A percentile compares a stretch with the other conserved stretches of the same genome.
Conservation (phyloP, 1,284 basidiomycete species). For the Tilletiaria anomala region DNA sequence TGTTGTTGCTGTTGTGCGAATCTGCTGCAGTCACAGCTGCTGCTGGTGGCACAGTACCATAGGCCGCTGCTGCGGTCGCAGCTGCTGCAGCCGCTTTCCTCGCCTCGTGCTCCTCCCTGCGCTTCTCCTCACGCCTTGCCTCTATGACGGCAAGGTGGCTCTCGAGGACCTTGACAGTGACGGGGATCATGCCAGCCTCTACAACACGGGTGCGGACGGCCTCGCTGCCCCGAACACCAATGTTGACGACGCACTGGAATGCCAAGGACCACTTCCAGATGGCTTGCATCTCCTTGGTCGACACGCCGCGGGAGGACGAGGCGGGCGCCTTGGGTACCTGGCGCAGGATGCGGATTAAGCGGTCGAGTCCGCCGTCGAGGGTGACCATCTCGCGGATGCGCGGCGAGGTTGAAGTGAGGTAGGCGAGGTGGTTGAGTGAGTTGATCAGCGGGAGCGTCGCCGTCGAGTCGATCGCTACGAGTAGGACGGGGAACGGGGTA, state of each 20-base stretch:
- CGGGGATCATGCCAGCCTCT: conserved; percentile 84
- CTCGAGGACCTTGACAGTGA: conserved; percentile 85
- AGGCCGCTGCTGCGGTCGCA: neutral
- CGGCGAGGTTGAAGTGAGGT: conserved; percentile 91
- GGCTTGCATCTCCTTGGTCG: conserved; percentile 32
- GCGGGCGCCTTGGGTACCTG: conserved; percentile 14
- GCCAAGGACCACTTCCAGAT: conserved; percentile 46
- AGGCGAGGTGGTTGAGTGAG: conserved; percentile 88
- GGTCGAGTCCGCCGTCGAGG: conserved; percentile 88
- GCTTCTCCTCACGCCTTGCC: too few species aligned
- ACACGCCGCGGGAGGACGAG: conserved; percentile 8
- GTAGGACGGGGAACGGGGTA: conserved; percentile 2
- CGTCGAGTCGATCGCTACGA: conserved; percentile 82
- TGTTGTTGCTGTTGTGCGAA: neutral
- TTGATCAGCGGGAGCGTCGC: conserved; percentile 84
- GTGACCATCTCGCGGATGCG: conserved; percentile 97
- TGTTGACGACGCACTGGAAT: conserved; percentile 94
- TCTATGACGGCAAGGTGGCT: conserved; percentile 49
- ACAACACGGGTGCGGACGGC: conserved; percentile 70
- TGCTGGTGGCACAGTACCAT: neutral
- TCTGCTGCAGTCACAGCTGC: neutral
- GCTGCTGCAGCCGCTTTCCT: neutral
- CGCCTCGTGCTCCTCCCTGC: too few species aligned
- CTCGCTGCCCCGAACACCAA: conserved; percentile 92
- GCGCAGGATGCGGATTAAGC: conserved; percentile 65